Base-by-base conservation (phyloP, 176 grass and related monocot species). In the Oropetium thomaeum region DNA sequence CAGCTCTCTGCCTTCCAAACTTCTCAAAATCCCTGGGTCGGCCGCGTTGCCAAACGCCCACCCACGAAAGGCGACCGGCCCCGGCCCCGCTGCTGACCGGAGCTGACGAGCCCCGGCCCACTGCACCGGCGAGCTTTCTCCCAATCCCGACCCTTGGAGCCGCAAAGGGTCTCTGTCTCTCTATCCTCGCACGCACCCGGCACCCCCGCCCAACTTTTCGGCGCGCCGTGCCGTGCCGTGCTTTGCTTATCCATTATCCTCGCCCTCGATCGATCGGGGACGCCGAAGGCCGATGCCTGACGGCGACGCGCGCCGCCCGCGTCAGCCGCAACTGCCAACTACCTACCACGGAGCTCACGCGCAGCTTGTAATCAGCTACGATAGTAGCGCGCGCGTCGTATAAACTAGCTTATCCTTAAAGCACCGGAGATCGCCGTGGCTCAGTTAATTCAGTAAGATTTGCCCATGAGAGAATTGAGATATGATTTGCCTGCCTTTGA, bases 331-430 rank as follows among this genome's bases (percentile, higher is more conserved):
- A 13, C 37, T 11, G 25, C 69, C 1, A 25, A 16, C 13, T 19
- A 62, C 58, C 35, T 22, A 5, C 47, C 47, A n/a, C n/a, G n/a
- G 29, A 32, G 16, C 67, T 0, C 32, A 22, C 8, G 14, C 27
- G 37, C 34, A 15, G 17, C 6, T 1, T 3, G 33, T 39, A 19
- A 66, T 71, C 59, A 38, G 69, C n/a, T n/a, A n/a, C n/a, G 62
- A 86, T 75, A 80, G 38, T 75, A 80, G 38, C 77, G 52, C 15
- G 6, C 14, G 10, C 35, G 45, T 28, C 71, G 57, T 55, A 76
- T 81, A 81, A 81, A 81, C 58, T 86, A 71, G 38, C 23, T 86
- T 76, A 86, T 86, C 84, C 65, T 16, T 38, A 47, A 53, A 32
- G 58, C 58, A 58, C 20, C 57, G 33, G 12, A 5, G 49, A 70